Conservation (phyloP, 768 basidiomycete genomes). For the Calocera cornea region DNA sequence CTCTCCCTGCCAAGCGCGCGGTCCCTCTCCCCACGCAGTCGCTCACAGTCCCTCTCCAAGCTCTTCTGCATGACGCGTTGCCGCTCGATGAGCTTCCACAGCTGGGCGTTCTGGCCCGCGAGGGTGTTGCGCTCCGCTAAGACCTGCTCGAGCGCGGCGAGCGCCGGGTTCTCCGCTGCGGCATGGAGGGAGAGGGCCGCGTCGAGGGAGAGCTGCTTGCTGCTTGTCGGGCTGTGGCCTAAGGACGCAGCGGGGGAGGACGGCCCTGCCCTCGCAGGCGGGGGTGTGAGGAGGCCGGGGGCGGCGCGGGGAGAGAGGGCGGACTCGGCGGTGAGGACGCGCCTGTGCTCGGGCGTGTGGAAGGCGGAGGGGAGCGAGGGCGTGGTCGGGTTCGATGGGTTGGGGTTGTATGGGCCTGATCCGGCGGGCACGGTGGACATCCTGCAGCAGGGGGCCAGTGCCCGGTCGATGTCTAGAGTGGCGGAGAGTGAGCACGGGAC, state of each 20-base stretch:
- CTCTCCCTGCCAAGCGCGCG: slow-evolving; percentile 27
- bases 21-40: slow-evolving; percentile 70
- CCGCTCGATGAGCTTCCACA: slow-evolving; percentile 93
- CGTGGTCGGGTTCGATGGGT: not conserved
- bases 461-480: too few species aligned
- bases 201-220: slow-evolving; percentile 37
- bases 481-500: too few species aligned
- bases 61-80: slow-evolving; percentile 70
- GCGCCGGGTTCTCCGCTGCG: slow-evolving; percentile 15
- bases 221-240: not conserved
- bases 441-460: too few species aligned
- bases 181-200: slow-evolving; percentile 27
- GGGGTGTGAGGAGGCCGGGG: not conserved
- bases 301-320: not conserved
- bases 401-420: too few species aligned
- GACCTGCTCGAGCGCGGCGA: slow-evolving; percentile 54
- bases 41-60: slow-evolving; percentile 71
- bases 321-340: not conserved
- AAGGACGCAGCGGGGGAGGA: not conserved
- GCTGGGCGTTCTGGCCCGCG: slow-evolving; percentile 70
- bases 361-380: not conserved
- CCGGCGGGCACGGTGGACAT: too few species aligned
- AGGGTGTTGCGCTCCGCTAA: slow-evolving; percentile 70
- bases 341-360: not conserved
- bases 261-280: not conserved